Conservation (phyloP, 345 rosid species). For the Linum trigynum region DNA sequence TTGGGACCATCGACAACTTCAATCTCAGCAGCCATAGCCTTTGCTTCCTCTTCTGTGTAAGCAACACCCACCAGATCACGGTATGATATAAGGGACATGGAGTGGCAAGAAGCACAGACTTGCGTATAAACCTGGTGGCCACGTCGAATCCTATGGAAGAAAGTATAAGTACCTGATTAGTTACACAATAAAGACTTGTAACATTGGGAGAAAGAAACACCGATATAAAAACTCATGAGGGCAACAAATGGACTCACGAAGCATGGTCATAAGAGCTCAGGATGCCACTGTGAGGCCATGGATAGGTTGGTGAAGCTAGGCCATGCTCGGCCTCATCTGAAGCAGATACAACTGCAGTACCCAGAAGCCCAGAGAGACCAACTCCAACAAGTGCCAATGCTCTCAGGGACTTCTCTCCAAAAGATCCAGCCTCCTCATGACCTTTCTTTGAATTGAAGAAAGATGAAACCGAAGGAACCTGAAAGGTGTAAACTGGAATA, state of each 20-base stretch:
- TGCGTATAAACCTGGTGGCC: conserved; percentile 97
- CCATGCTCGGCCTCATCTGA: conserved; percentile 99
- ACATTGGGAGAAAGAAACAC: conserved; percentile 10
- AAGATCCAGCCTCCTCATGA: conserved; percentile 49
- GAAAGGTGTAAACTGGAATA: conserved; percentile 16
- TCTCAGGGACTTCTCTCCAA: conserved; percentile 44
- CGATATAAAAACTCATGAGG: background rate
- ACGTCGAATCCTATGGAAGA: conserved; percentile 77
- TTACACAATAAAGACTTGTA: conserved; percentile 1
- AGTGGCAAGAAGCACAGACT: conserved; percentile 99
- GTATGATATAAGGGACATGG: conserved; percentile 89
- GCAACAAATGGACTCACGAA: conserved; percentile 52
- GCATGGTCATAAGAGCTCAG: conserved; percentile 98
- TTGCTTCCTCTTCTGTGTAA: conserved; percentile 92
- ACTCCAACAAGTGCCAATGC: conserved; percentile 72
- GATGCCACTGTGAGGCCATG: conserved; percentile 99
- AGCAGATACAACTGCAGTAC: conserved; percentile 69
- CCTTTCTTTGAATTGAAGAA: conserved; percentile 57
- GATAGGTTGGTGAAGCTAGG: conserved; percentile 68
- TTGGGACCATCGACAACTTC: conserved; percentile 99
- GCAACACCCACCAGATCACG: conserved; percentile 98
- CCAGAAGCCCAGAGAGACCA: conserved; percentile 74
- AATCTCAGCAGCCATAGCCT: conserved; percentile 99
- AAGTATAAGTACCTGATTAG: conserved; percentile 13
- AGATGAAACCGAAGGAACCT: conserved; percentile 53